Base-by-base conservation (phyloP, 768 basidiomycete genomes). In the Roridomyces roridus region DNA sequence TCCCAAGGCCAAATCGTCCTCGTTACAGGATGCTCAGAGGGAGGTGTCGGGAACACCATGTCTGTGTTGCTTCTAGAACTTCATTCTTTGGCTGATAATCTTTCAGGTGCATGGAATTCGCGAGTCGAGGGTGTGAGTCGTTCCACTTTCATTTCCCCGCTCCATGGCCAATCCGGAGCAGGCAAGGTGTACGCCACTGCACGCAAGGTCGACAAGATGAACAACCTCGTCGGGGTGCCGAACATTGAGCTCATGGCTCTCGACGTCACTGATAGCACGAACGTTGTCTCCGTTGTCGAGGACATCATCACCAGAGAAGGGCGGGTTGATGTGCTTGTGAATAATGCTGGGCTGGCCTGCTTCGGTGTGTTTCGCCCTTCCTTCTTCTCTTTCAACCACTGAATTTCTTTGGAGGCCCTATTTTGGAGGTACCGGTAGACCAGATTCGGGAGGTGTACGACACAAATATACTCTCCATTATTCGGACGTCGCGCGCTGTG, bases 141-240 rank as follows among this genome's bases (percentile, higher is more conserved):
- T 23, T 17, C 3, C 11, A 10, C 3, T 8, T 25, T 37, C 18
- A 18, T 14, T 10, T 18, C 39, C 5, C 24, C 10, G 14, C 28
- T 44, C 1, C 6, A n/a, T 26, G 6, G n/a, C n/a, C n/a, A n/a
- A 12, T n/a, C 18, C 35, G 36, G 37, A 49, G 6, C 24, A 52
- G 51, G 31, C 43, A 52, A 52, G 10, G 52, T 54, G 6, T 54
- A 54, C 23, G 52, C 45, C 11, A 54, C 52, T 4, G 36, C 52
- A 12, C 43, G 52, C 35, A 21, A 39, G 10, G 17, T 54, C 3
- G 10, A 15, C 18, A 46, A 46, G 18, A 54, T 46, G 51, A 14
- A 36, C 24, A 10, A 14, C 3, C 51, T 53, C 34, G 7, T 28
- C 11, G 17, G 18, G 4, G 20, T 34, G 14, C 17, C 42, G 2